Evolutionary conservation across 345 rosid genomes (phyloP).

Genomic region (Carallia brachiata): DNA sequence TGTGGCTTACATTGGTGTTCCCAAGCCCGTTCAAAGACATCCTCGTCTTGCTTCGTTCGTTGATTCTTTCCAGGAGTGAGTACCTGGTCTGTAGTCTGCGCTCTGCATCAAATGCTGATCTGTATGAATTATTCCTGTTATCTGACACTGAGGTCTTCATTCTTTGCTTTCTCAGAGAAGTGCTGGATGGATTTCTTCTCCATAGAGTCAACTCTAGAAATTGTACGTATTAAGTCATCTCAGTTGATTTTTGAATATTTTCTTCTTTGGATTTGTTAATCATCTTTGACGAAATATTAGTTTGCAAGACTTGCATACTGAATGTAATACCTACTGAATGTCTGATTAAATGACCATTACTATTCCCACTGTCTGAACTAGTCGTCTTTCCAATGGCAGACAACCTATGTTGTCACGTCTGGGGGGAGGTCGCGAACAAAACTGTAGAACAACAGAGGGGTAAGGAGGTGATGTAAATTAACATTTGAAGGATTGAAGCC

Average conservation of each 20-base stretch:
- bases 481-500: neutral
- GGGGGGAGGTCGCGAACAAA: slow-evolving; percentile 43
- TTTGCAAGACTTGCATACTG: too few species aligned
- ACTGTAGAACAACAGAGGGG: slow-evolving; percentile 39
- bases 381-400: slow-evolving; percentile 32
- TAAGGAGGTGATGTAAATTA: slow-evolving; percentile 40
- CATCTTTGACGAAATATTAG: too few species aligned
- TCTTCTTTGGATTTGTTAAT: neutral
- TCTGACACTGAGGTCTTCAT: neutral
- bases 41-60: slow-evolving; percentile 14
- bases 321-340: too few species aligned
- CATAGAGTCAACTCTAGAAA: slow-evolving; percentile 60
- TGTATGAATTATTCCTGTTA: neutral
- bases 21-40: slow-evolving; percentile 14
- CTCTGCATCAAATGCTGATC: neutral
- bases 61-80: slow-evolving; percentile 20
- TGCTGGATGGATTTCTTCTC: slow-evolving; percentile 67
- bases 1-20: slow-evolving; percentile 48
- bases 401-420: slow-evolving; percentile 49
- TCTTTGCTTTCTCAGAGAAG: slow-evolving; percentile 37
- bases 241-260: neutral
- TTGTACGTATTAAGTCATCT: slow-evolving; percentile 44
- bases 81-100: neutral
- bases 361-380: neutral
- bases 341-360: too few species aligned